Evolutionary conservation across 306 rosid genomes (phyloP), one percentile per base, ranked within the genome.

Genomic region (Fragaria nilgerrensis): DNA sequence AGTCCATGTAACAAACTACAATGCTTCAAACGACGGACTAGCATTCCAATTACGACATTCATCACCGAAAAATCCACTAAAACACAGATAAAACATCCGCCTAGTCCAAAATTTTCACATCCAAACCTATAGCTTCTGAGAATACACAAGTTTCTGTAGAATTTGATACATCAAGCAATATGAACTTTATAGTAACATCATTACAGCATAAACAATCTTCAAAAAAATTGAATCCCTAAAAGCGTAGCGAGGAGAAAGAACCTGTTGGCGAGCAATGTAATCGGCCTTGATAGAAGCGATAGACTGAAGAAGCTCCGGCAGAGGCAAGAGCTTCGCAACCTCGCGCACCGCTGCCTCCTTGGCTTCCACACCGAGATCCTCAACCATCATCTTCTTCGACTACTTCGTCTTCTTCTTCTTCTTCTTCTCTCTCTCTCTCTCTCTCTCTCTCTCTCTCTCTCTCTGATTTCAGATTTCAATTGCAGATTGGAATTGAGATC

Each of bases 211-310:
- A 47, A 11, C 14, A 47, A 5, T 47, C 50, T 47, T 13, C 16
- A 47, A 13, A 1, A 48, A 48, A 48, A 48, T 15, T 0, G 53
- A 48, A 15, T 14, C 53, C 53, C 53, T 48, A 48, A 48, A 15
- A 48, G 47, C 47, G 50, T 47, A 17, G 22, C n/a, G 56, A 50
- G 20, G 53, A 48, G 53, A 3, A 34, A 14, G 67, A 13, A 94
- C 98, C 97, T 95, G 97, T 81, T 95, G 98, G 80, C 97, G 98
- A 19, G 97, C 83, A 85, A 90, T 87, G 87, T 95, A 95, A 84
- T 95, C 96, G 19, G 99, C 96, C 78, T 95, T 95, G 82, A 95
- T 88, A 48, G 99, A 92, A 20, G 96, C 74, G 34, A 95, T 95
- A 67, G 99, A 92, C 61, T 86, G 99, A 12, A 95, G 90, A 59